Conservation (phyloP, 345 rosid species). For the Moricandia moricandioides region DNA sequence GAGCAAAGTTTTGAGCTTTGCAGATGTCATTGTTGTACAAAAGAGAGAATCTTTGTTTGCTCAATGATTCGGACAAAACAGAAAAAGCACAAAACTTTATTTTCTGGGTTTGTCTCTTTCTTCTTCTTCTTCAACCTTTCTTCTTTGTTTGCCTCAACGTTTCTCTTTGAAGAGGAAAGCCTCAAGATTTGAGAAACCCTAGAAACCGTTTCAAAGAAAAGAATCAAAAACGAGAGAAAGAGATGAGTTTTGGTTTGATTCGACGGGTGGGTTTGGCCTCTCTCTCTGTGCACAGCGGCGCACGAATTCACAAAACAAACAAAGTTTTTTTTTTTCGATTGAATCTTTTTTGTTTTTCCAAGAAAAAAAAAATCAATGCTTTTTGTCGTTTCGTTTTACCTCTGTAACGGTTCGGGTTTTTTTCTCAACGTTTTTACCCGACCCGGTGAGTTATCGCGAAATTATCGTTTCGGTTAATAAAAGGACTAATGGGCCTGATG, state of each 20-base stretch:
- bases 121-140: slow-evolving; percentile 7
- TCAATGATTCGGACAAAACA: not conserved
- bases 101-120: not conserved
- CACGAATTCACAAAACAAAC: slow-evolving; percentile 30
- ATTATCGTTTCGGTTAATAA: not conserved
- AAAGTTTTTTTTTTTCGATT: not conserved
- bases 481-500: slow-evolving; percentile 1
- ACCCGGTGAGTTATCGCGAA: slow-evolving; percentile 11
- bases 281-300: slow-evolving; percentile 38
- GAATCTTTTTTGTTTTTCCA: not conserved
- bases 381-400: slow-evolving; percentile 7
- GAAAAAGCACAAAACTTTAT: slow-evolving; percentile 2
- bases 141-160: slow-evolving; percentile 14
- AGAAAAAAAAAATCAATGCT: not conserved
- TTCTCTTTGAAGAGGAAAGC: slow-evolving; percentile 30
- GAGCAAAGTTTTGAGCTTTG: slow-evolving; percentile 26
- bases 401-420: not conserved
- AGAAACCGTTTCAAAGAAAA: slow-evolving; percentile 9
- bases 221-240: slow-evolving; percentile 5
- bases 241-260: slow-evolving; percentile 29
- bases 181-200: slow-evolving; percentile 28
- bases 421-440: not conserved
- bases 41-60: slow-evolving; percentile 26
- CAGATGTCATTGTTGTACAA: slow-evolving; percentile 30
- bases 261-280: slow-evolving; percentile 46